Conservation (phyloP, 768 basidiomycete genomes). For the Termitomyces sp. region DNA sequence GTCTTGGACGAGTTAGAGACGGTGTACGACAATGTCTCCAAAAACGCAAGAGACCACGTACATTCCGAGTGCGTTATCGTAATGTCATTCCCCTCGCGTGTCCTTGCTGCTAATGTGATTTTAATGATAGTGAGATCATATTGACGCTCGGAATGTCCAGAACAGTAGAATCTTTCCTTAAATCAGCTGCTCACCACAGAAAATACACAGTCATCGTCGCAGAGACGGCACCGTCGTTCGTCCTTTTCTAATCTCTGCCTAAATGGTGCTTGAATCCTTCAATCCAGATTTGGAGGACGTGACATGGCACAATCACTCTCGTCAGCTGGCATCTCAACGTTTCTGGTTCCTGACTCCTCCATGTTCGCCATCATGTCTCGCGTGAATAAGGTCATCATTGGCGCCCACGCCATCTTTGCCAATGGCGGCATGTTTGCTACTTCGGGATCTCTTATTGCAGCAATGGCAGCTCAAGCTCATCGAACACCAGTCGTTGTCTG, state of each 20-base stretch:
- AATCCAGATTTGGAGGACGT: slow-evolving; percentile 73
- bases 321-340: slow-evolving; percentile 82
- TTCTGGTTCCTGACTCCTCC: slow-evolving; percentile 94
- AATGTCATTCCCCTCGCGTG: not conserved
- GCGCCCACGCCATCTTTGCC: slow-evolving; percentile 93
- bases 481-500: slow-evolving; percentile 91
- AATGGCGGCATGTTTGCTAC: slow-evolving; percentile 95
- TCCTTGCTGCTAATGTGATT: slow-evolving; percentile 5
- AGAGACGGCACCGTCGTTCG: slow-evolving; percentile 91
- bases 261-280: slow-evolving; percentile 6
- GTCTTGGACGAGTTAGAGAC: slow-evolving; percentile 95
- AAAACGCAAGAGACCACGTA: slow-evolving; percentile 92
- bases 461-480: slow-evolving; percentile 85
- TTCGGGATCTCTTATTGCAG: slow-evolving; percentile 80
- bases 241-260: slow-evolving; percentile 19
- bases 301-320: slow-evolving; percentile 83
- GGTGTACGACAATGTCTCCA: slow-evolving; percentile 91
- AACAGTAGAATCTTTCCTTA: slow-evolving; percentile 92
- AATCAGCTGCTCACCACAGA: slow-evolving; percentile 82
- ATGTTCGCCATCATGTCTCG: slow-evolving; percentile 96
- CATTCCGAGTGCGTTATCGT: slow-evolving; percentile 83
- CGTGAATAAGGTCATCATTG: slow-evolving; percentile 94
- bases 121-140: slow-evolving; percentile 77
- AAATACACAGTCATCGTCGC: slow-evolving; percentile 97
- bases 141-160: slow-evolving; percentile 90